Percentiles rank a stretch among this genome's conserved stretches.
Evolutionary conservation across 352 stramenopile species (phyloP).

Genomic region (Pythium rhizo-oryzae): DNA sequence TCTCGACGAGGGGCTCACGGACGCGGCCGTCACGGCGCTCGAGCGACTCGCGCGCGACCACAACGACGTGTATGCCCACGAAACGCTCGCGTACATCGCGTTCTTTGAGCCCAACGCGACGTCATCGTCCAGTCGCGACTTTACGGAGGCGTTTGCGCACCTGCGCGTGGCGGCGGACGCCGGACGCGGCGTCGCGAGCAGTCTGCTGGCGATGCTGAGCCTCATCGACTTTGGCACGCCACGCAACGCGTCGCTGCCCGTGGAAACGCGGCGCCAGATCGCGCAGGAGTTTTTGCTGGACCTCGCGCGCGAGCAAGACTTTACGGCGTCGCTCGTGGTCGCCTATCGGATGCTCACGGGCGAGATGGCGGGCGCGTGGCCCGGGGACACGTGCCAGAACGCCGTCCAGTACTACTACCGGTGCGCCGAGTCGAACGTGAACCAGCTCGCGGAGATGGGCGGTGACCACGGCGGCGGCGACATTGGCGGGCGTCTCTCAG

Average conservation of each 20-base stretch:
- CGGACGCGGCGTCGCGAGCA: slow-evolving; percentile 43
- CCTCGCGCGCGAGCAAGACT: slow-evolving; percentile 42
- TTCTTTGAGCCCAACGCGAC: slow-evolving; percentile 53
- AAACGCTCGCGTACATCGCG: slow-evolving; percentile 59
- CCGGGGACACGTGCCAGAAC: slow-evolving; percentile 35
- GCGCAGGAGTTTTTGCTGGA: slow-evolving; percentile 38
- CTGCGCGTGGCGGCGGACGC: slow-evolving; percentile 46
- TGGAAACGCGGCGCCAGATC: slow-evolving; percentile 33
- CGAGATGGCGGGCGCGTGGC: slow-evolving; percentile 27
- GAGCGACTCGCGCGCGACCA: slow-evolving; percentile 30
- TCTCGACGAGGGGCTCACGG: slow-evolving; percentile 43
- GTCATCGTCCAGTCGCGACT: slow-evolving; percentile 29
- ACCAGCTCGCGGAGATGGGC: slow-evolving; percentile 51
- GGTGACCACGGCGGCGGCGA: slow-evolving; percentile 40
- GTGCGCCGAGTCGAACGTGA: slow-evolving; percentile 60
- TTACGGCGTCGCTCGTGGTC: slow-evolving; percentile 60
- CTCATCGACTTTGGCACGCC: slow-evolving; percentile 49
- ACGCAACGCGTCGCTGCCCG: slow-evolving; percentile 28
- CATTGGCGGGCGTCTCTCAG: slow-evolving; percentile 47
- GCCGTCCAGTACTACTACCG: slow-evolving; percentile 54
- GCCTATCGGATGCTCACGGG: slow-evolving; percentile 54
- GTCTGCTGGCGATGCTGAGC: slow-evolving; percentile 56
- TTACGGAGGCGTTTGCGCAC: slow-evolving; percentile 46
- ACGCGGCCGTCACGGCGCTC: slow-evolving; percentile 43
- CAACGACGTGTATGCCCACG: slow-evolving; percentile 52